Percentiles rank a stretch among this genome's conserved stretches.
phyloP scores from a whole-genome alignment of 2,329 filamentous ascomycete species.

The Aspergillus udagawae region DNA sequence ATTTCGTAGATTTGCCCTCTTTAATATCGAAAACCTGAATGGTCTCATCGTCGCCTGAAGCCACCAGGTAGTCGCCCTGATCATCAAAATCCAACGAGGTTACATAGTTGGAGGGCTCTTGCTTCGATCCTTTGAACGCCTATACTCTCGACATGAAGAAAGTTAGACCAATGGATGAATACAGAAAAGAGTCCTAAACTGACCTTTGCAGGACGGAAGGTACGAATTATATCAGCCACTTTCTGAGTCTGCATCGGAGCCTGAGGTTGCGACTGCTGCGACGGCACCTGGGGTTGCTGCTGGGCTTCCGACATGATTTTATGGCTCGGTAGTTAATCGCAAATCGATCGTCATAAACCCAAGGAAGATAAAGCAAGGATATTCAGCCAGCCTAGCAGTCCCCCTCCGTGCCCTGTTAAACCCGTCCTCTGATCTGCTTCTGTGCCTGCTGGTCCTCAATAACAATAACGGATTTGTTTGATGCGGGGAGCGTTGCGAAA shows the following conservation, averaged over 20 bases:
- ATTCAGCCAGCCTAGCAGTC: neutral
- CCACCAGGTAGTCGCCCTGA: slow-evolving; percentile 85
- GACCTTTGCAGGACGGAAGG: slow-evolving; percentile 78
- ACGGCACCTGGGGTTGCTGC: slow-evolving; percentile 13
- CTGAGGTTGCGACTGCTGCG: slow-evolving; percentile 19
- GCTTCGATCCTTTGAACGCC: slow-evolving; percentile 35
- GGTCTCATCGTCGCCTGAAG: slow-evolving; percentile 87
- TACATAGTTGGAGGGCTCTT: slow-evolving; percentile 54
- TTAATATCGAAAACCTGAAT: slow-evolving; percentile 94
- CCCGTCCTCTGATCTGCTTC: neutral
- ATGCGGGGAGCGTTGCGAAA: neutral
- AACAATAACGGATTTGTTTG: neutral
- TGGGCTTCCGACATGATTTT: slow-evolving; percentile 27
- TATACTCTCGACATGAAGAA: slow-evolving; percentile 12
- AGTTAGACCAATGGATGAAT: slow-evolving; percentile 1
- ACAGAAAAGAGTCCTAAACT: slow-evolving; percentile 10
- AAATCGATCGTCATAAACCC: slow-evolving; percentile 6
- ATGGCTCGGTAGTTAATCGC: neutral
- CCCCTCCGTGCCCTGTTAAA: neutral
- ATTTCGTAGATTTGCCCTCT: slow-evolving; percentile 85
- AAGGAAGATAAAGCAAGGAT: neutral
- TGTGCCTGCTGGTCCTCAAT: neutral
- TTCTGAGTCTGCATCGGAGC: slow-evolving; percentile 51
- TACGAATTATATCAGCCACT: slow-evolving; percentile 71
- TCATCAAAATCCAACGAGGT: slow-evolving; percentile 96